Percentiles rank a stretch among this genome's conserved stretches.
Conservation (phyloP, 176 grass and related monocot genomes). For the Zoysia pacifica region DNA sequence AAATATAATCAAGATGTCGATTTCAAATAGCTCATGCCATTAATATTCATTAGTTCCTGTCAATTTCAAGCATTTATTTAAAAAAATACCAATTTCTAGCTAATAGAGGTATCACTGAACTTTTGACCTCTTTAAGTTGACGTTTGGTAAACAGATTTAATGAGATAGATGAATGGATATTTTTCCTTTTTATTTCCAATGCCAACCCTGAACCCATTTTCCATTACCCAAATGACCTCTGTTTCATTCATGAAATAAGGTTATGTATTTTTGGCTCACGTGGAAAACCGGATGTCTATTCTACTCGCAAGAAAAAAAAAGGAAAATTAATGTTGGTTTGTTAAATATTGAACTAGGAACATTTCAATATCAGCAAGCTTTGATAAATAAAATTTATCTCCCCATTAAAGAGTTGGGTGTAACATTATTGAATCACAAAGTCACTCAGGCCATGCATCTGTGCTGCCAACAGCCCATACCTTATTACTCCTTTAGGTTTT, state of each 20-base stretch:
- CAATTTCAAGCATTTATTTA: background rate
- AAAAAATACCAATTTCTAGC: too few relatives aligned
- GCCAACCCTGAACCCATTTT: too few relatives aligned
- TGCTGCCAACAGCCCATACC: background rate
- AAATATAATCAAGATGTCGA: background rate
- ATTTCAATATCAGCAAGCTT: background rate
- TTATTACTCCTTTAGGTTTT: too few relatives aligned
- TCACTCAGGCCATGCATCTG: background rate
- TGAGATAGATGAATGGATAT: too few relatives aligned
- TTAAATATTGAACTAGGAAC: background rate
- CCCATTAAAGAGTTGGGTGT: background rate
- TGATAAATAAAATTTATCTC: background rate
- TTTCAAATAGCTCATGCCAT: background rate
- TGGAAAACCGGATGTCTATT: background rate
- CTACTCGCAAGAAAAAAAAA: too few relatives aligned
- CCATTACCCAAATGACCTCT: too few relatives aligned
- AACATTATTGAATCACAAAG: background rate
- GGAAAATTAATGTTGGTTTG: background rate
- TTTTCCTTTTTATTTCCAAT: too few relatives aligned
- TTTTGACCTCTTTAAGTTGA: background rate
- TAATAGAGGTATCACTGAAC: background rate
- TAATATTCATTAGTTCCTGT: background rate
- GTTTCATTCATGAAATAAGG: too few relatives aligned
- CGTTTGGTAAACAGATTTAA: too few relatives aligned
- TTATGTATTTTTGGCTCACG: background rate